These are phyloP conservation scores for Heterobasidion irregulare DNA, from an alignment of 1,284 basidiomycete genomes.

Conservation along the genomic window DNA sequence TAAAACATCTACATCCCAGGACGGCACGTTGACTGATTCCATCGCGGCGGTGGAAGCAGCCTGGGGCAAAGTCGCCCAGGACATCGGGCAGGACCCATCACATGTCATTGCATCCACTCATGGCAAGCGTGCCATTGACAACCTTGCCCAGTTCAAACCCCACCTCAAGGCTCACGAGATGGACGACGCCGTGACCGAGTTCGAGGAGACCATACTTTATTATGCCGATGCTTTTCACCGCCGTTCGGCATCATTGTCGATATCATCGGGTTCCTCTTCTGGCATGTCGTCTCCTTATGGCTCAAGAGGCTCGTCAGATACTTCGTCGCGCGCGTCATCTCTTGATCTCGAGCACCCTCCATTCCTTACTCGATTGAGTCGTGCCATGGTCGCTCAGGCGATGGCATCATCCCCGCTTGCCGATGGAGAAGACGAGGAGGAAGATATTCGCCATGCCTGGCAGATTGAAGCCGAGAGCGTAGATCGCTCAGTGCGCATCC, in stretches of 20 bases:
- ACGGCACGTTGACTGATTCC: conserved; percentile 69
- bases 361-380: conserved; percentile 39
- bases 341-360: conserved; percentile 32
- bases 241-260: conserved; percentile 30
- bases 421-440: conserved; percentile 30
- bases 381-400: conserved; percentile 23
- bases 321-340: not conserved
- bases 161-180: conserved; percentile 48
- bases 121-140: conserved; percentile 61
- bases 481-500: conserved; percentile 63
- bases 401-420: not conserved
- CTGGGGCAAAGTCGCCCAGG: conserved; percentile 67
- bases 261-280: conserved; percentile 30
- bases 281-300: conserved; percentile 19
- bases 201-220: conserved; percentile 65
- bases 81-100: conserved; percentile 58
- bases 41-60: conserved; percentile 74
- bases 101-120: conserved; percentile 68
- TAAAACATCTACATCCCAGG: conserved; percentile 27
- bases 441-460: conserved; percentile 40
- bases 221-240: conserved; percentile 60
- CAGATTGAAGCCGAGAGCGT: conserved; percentile 52
- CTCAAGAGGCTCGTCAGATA: not conserved
- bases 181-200: conserved; percentile 57
- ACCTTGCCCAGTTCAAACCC: conserved; percentile 29